Evolutionary conservation across 1,284 basidiomycete genomes (phyloP), one percentile per base, ranked within the genome.

Genomic region (Mycena sp.): DNA sequence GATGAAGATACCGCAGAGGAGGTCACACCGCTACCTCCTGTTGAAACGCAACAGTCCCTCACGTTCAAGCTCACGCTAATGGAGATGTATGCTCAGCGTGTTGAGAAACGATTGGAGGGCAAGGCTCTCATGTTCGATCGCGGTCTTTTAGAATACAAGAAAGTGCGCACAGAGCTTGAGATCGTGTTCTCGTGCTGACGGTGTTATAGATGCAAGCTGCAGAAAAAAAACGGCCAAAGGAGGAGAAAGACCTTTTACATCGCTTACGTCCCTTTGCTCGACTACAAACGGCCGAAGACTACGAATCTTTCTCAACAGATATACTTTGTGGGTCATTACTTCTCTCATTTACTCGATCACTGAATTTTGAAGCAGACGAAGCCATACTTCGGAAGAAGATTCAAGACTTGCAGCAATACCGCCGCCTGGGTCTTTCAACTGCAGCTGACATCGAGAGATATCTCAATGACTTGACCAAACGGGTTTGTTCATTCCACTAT

Each of bases 71-170:
- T 98, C 32, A 89, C 93, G 0, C 77, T 99, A 59, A 80, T 99
- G 67, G 93, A 98, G 74, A 96, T 96, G 82, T 99, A 99, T 80
- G 89, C 89, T 71, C 94, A 95, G 67, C 89, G 93, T 56, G 85
- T 99, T n/a, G 93, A 96, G 67, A 95, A 93, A 77, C 87, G 97
- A 35, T 80, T 90, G 63, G 92, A 95, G 73, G 87, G 86, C 43
- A 99, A 99, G 78, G 88, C 89, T n/a, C 79, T 99, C 63, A 93
- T 99, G 75, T 97, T 96, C 73, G 93, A 99, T 72, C 85, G 97
- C 54, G 95, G 95, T 2, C 78, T 99, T 62, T 82, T 98, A 46
- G 96, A 98, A 72, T 95, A 97, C 76, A 98, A 96, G 77, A 94
- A 94, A 87, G 95, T 95, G 69, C 62, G 79, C 70, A 14, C 46